Percentiles rank a stretch among this genome's conserved stretches.
Conservation (phyloP, 2,329 filamentous ascomycete species). For the Cyphellophora attinorum region DNA sequence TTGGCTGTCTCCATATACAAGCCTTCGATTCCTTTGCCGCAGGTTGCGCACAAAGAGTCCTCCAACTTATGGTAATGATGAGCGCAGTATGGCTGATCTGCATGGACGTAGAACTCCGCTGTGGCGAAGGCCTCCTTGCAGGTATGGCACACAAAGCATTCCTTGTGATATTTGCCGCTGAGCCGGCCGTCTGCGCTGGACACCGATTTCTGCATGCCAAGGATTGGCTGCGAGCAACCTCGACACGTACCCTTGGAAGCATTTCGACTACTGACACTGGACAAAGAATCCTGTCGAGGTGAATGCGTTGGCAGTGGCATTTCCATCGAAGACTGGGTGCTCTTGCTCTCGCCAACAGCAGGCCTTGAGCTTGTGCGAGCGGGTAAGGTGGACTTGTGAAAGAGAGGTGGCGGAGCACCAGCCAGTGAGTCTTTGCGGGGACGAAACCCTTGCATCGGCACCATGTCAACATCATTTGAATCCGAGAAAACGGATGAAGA, state of each 20-base stretch:
- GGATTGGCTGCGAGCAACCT: conserved; percentile 67
- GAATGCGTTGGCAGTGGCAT: background rate
- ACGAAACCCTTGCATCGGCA: background rate
- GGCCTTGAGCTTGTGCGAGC: no score
- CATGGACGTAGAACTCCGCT: conserved; percentile 82
- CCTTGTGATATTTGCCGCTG: conserved; percentile 88
- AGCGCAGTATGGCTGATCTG: conserved; percentile 82
- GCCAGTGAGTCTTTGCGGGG: background rate
- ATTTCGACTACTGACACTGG: conserved; percentile 3
- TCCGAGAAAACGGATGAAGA: no score
- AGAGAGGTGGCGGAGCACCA: background rate
- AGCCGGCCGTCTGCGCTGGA: conserved; percentile 87
- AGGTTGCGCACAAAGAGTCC: conserved; percentile 71
- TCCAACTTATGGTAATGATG: conserved; percentile 90
- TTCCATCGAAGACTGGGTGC: no score
- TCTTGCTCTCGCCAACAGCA: no score
- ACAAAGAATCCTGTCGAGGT: conserved; percentile 1
- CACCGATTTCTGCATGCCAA: conserved; percentile 67
- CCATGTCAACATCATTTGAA: background rate
- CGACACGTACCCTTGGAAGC: conserved; percentile 66
- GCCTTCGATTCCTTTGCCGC: conserved; percentile 80
- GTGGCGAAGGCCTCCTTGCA: conserved; percentile 75
- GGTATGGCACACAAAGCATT: conserved; percentile 84
- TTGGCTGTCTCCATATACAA: conserved; percentile 79
- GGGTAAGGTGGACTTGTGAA: no score